These are phyloP conservation scores for Phytophthora europaea DNA, from an alignment of 352 stramenopile genomes.

Conservation along the genomic window DNA sequence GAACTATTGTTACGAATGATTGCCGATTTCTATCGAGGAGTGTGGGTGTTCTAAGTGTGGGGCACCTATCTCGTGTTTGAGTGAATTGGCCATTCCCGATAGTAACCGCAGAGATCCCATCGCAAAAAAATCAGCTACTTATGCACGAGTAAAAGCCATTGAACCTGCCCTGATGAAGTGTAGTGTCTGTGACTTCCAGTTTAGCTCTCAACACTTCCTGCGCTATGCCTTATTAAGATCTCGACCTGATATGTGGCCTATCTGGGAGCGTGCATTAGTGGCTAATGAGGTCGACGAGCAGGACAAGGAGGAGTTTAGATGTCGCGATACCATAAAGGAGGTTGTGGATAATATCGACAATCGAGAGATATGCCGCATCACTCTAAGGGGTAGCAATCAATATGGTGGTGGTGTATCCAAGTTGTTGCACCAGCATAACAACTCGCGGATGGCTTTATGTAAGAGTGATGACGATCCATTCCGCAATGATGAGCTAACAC, in stretches of 20 bases:
- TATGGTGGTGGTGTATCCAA: background rate
- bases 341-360: background rate
- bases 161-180: background rate
- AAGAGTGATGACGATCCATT: constrained; percentile 10
- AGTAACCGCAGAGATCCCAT: background rate
- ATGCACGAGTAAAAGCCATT: background rate
- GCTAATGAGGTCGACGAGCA: background rate
- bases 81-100: background rate
- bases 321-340: background rate
- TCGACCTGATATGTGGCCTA: background rate
- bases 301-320: background rate
- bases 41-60: background rate
- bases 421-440: background rate
- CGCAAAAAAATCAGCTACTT: too few species aligned
- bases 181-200: background rate
- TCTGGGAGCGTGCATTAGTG: background rate
- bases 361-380: background rate
- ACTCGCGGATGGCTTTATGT: background rate
- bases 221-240: background rate
- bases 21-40: background rate
- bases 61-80: background rate
- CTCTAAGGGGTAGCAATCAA: background rate
- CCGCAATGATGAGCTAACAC: constrained; percentile 2
- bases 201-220: background rate
- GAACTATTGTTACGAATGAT: background rate